These are phyloP conservation scores for Auricularia heimuer DNA, from an alignment of 768 basidiomycete species.

Conservation along the genomic window DNA sequence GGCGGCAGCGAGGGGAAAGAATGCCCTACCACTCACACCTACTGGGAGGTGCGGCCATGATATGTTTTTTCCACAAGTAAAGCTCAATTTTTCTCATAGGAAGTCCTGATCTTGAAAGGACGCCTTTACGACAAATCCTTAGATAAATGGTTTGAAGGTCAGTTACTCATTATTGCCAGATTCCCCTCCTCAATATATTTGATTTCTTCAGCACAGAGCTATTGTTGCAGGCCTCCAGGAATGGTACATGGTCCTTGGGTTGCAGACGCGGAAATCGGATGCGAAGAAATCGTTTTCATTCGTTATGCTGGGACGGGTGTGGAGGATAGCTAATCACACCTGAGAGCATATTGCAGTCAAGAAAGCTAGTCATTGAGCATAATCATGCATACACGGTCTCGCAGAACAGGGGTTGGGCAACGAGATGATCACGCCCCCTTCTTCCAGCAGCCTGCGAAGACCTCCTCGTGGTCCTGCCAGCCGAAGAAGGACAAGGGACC, in stretches of 20 bases:
- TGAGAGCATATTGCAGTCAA: no score
- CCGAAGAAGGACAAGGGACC: background rate
- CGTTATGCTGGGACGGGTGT: background rate
- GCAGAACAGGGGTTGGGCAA: no score
- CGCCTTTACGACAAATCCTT: background rate
- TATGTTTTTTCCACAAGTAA: no score
- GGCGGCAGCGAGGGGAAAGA: background rate
- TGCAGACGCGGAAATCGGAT: background rate
- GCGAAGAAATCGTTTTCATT: slow-evolving; percentile 5
- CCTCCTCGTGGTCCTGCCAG: background rate
- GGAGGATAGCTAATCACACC: no score
- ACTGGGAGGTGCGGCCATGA: background rate
- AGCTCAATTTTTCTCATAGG: background rate
- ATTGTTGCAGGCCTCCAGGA: slow-evolving; percentile 1
- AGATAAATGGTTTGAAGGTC: background rate
- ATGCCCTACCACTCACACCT: background rate
- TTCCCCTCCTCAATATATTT: background rate
- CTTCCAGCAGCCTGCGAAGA: background rate
- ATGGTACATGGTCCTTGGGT: slow-evolving; percentile 4
- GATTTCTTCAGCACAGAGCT: background rate
- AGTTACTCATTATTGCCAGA: background rate
- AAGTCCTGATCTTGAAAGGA: background rate
- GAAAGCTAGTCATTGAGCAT: no score
- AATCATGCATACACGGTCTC: no score
- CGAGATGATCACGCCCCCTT: background rate